Evolutionary conservation across 2,329 filamentous ascomycete genomes (phyloP), one percentile per base, ranked within the genome.

Genomic region (Emmonsiellopsis sp.): DNA sequence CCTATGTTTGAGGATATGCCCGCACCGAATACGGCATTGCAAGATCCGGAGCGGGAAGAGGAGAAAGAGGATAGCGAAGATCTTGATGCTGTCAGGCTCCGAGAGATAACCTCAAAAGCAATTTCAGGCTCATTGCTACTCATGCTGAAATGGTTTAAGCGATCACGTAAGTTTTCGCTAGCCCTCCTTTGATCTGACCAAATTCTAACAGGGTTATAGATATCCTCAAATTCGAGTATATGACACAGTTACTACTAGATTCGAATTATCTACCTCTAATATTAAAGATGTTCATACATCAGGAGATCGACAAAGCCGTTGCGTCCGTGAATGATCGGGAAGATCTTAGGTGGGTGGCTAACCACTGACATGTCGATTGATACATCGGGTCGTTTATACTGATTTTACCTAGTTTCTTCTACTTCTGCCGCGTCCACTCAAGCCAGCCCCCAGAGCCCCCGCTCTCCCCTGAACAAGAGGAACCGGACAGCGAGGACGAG

Each of bases 81-180:
- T 62, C 71, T 95, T 13, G 91, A 97, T 67, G 83, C 85, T 42
- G 79, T 87, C 52, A 81, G 94, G 49, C 84, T 83, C 13, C 82
- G 92, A 53, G 93, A 98, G 68, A 91, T 98, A 50, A 86, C 86
- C 10, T 83, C 86, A 31, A 97, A 97, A 70, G 92, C 92, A 0
- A 85, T 95, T 21, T 93, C 90, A n/a, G 91, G 87, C 1, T 86
- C 90, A 53, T 73, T 98, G 32, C 74, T 98, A 32, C 75, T 95
- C n/a, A 71, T 97, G 44, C 68, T 97, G 56, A 98, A 97, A 70
- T 98, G 93, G 93, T 86, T 97, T 62, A 94, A 95, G 68, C 76
- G 95, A 52, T 96, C 90, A 54, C 93, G 89, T 94, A 75, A 76
- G 88, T 76, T 36, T 32, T 45, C 49, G 45, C 9, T 8, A 27